Conservation (phyloP, 2,329 filamentous ascomycete genomes). For the Penicillium expansum region DNA sequence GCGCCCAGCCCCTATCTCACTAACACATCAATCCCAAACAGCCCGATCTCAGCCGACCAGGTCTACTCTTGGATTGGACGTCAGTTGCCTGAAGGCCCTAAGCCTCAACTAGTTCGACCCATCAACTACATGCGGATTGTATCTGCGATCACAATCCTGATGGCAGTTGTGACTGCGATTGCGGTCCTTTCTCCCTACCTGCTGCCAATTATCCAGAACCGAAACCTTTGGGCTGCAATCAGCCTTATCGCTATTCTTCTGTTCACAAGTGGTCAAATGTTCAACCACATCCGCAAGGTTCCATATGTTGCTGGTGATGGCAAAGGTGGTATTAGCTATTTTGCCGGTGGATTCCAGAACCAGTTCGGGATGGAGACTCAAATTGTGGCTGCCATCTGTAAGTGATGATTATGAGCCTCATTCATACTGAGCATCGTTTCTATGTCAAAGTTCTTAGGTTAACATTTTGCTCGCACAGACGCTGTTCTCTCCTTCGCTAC, state of each 20-base stretch:
- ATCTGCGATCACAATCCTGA: constrained; percentile 62
- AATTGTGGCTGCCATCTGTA: constrained; percentile 90
- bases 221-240: constrained; percentile 89
- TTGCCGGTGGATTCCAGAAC: constrained; percentile 87
- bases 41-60: constrained; percentile 71
- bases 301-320: constrained; percentile 88
- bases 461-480: constrained; percentile 47
- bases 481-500: constrained; percentile 82
- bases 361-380: constrained; percentile 95
- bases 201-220: constrained; percentile 77
- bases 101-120: constrained; percentile 75
- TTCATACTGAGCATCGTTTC: not conserved
- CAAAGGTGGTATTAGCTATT: constrained; percentile 81
- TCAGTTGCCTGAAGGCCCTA: constrained; percentile 73
- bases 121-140: constrained; percentile 81
- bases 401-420: constrained; percentile 42
- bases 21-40: constrained; percentile 35
- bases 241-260: constrained; percentile 85
- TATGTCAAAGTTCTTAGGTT: constrained; percentile 13
- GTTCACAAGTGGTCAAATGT: constrained; percentile 98
- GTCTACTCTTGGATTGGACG: constrained; percentile 76
- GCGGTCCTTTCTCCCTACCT: constrained; percentile 75
- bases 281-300: constrained; percentile 95
- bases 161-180: constrained; percentile 67
- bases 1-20: not conserved